Percentiles rank a stretch among this genome's conserved stretches.
Evolutionary conservation across 306 rosid species (phyloP).

Genomic region (Mimosa bimucronata): DNA sequence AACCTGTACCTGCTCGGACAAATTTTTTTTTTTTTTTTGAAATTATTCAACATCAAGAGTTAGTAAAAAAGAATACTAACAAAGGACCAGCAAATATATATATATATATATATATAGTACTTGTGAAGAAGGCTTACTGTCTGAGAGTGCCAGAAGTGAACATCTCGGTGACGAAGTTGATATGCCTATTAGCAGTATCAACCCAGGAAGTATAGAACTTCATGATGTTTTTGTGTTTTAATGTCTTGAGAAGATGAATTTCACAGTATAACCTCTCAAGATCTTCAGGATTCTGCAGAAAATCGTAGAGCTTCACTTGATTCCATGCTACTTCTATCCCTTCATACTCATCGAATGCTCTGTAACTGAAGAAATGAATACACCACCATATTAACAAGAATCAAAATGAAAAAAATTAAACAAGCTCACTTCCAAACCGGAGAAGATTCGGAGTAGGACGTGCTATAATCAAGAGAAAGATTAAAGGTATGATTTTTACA

Average conservation of each 20-base stretch:
- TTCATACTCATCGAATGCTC: conserved; percentile 93
- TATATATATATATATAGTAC: neutral
- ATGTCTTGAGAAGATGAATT: conserved; percentile 95
- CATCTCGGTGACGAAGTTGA: conserved; percentile 98
- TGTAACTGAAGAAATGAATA: conserved; percentile 61
- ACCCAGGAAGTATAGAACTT: conserved; percentile 96
- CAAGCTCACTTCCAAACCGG: conserved; percentile 11
- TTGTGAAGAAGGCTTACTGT: conserved; percentile 65
- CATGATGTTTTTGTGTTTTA: conserved; percentile 87
- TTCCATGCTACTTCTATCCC: conserved; percentile 99
- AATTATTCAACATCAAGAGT: conserved; percentile 33
- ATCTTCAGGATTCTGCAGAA: conserved; percentile 79
- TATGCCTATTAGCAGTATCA: conserved; percentile 74
- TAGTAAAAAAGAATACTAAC: neutral
- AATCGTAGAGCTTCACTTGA: conserved; percentile 87
- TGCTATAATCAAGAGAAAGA: too few species aligned
- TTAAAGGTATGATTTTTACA: conserved; percentile 55
- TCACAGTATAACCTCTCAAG: conserved; percentile 85
- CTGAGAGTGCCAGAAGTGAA: conserved; percentile 97
- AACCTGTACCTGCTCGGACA: conserved; percentile 71
- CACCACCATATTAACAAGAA: conserved; percentile 31
- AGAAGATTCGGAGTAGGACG: conserved; percentile 25
- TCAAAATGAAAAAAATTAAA: conserved; percentile 6
- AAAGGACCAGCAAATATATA: neutral
- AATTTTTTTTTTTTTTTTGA: conserved; percentile 1